These are phyloP conservation scores for Prunus davidiana DNA, from an alignment of 306 rosid species.

Conservation along the genomic window DNA sequence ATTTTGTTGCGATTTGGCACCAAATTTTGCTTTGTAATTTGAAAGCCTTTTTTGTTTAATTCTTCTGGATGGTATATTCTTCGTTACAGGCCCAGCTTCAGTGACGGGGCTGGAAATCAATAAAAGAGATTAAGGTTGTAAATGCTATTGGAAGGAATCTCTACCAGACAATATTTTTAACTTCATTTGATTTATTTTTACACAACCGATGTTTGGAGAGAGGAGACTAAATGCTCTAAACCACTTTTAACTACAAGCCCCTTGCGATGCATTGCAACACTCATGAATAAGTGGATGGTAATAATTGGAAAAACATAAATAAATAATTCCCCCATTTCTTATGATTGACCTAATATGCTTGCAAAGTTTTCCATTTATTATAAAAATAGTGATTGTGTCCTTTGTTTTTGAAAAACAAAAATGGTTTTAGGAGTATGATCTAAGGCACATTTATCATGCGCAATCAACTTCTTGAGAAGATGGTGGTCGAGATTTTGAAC, in stretches of 20 bases:
- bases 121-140: slow-evolving; percentile 28
- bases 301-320: too few species aligned
- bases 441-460: background rate
- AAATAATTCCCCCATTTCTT: too few species aligned
- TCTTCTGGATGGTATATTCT: slow-evolving; percentile 46
- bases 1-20: slow-evolving; percentile 36
- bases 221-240: too few species aligned
- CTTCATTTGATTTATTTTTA: background rate
- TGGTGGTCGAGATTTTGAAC: background rate
- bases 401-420: background rate
- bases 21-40: slow-evolving; percentile 33
- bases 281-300: too few species aligned
- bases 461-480: background rate
- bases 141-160: background rate
- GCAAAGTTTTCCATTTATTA: background rate
- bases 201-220: too few species aligned
- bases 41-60: slow-evolving; percentile 17
- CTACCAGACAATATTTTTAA: background rate
- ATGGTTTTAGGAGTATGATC: background rate
- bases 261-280: too few species aligned
- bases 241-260: too few species aligned
- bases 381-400: too few species aligned
- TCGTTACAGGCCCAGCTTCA: slow-evolving; percentile 39
- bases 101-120: slow-evolving; percentile 46
- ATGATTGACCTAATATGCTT: background rate